Evolutionary conservation across 2,329 filamentous ascomycete genomes (phyloP), one percentile per base, ranked within the genome.

Genomic region (Xylaria sp.): DNA sequence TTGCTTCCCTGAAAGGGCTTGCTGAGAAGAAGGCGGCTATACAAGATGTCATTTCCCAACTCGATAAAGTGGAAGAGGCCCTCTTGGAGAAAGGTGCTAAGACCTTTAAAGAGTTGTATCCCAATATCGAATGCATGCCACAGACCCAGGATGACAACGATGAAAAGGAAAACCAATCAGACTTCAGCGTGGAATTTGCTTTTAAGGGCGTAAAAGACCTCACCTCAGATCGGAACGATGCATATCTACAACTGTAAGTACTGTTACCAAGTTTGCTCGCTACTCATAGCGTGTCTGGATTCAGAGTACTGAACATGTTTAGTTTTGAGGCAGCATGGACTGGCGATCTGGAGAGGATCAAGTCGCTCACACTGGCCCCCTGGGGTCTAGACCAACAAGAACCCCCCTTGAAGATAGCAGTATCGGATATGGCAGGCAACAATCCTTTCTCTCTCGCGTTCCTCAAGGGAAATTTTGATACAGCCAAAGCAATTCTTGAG

Each of bases 261-360:
- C 17, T 35, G 0, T 4, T 6, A 79, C 2, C 15, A 19, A 27
- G 3, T 11, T 19, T 15, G 4, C 15, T 17, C 35, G 23, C 29
- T 8, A 19, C 6, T 1, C 13, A 37, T 46, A 13, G 2, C 4
- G 17, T 43, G 8, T 23, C 7, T 46, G n/a, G 8, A 47, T 19
- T 17, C 10, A 37, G 31, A 25, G 21, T 54, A n/a, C 72, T 76
- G 47, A 77, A 62, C 19, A 9, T 6, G 10, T 57, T 37, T 48
- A 86, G 84, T 7, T 90, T 91, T 72, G 87, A 94, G 70, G 90
- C 90, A 35, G 86, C 86, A 4, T 95, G 90, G 90, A 69, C 69
- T 4, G 89, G 88, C n/a, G 85, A 95, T 67, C 66, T 90, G 1
- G 79, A 85, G 1, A 85, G 79, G 3, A 85, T 94, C 74, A 91